phyloP scores from a whole-genome alignment of 495 filamentous ascomycete genomes.

The Mytilinidion resinicola region DNA sequence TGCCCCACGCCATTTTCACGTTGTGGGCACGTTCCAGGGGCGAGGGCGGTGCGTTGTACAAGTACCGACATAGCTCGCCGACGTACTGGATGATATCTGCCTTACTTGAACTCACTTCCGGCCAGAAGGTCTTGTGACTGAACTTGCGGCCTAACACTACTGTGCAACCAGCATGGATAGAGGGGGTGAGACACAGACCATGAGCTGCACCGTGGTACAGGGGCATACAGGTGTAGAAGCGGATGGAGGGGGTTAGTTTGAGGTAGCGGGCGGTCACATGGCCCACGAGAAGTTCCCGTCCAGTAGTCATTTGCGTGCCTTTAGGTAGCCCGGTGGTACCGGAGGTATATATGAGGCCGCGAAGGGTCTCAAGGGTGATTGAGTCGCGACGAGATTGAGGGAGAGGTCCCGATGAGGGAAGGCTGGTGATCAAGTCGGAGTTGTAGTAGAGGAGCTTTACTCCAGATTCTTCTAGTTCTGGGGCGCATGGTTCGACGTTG shows the following conservation, averaged over 20 bases:
- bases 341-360: constrained; percentile 29
- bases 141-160: constrained; percentile 26
- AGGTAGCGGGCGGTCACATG: constrained; percentile 12
- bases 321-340: constrained; percentile 52
- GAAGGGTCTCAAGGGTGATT: constrained; percentile 6
- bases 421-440: constrained; percentile 7
- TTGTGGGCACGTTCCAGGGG: constrained; percentile 22
- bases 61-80: constrained; percentile 36
- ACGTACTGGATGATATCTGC: constrained; percentile 39
- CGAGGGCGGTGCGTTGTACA: constrained; percentile 22
- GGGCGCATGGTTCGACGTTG: constrained; percentile 30
- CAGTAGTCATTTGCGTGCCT: constrained; percentile 34
- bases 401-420: constrained; percentile 9
- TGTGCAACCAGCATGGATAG: constrained; percentile 22
- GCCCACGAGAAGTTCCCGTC: constrained; percentile 28
- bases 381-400: constrained; percentile 11
- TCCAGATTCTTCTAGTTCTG: constrained; percentile 24
- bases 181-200: constrained; percentile 19
- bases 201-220: constrained; percentile 29
- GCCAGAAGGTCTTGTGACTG: constrained; percentile 32
- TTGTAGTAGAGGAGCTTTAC: constrained; percentile 24
- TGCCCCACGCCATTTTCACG: constrained; percentile 31
- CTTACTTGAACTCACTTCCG: constrained; percentile 29
- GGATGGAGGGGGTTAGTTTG: constrained; percentile 11
- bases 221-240: constrained; percentile 29